phyloP scores from a whole-genome alignment of 129 eudicot species.

The Flaveria brownii region DNA sequence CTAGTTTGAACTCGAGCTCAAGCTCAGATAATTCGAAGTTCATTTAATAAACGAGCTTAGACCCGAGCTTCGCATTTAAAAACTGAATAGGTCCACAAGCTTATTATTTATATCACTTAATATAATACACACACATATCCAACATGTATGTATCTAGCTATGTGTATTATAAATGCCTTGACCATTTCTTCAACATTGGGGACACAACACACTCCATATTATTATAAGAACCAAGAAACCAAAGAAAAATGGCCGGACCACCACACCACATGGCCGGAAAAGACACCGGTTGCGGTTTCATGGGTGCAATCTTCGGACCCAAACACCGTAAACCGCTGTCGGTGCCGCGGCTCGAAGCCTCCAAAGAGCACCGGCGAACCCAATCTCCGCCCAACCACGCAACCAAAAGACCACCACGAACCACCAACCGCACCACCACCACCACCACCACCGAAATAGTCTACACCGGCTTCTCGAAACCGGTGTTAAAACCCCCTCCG shows the following conservation, averaged over 20 bases:
- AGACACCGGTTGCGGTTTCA: conserved; percentile 66
- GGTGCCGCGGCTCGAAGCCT: conserved; percentile 41
- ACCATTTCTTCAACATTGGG: conserved; percentile 31
- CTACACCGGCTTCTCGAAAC: conserved; percentile 27
- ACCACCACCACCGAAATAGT: conserved; percentile 25
- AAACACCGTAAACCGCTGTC: conserved; percentile 36
- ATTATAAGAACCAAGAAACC: conserved; percentile 10
- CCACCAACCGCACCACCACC: conserved; percentile 17
- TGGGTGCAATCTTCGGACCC: conserved; percentile 47
- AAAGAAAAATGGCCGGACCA: conserved; percentile 49
- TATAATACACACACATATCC: no score
- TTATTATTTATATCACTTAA: no score
- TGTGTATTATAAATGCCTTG: neutral
- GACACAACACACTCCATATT: conserved; percentile 9
- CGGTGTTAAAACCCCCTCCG: conserved; percentile 32
- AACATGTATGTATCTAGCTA: neutral
- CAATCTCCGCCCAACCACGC: conserved; percentile 20
- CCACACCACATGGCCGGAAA: conserved; percentile 35
- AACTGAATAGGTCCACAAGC: no score
- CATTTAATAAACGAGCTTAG: no score
- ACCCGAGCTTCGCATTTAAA: no score
- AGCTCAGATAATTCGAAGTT: no score
- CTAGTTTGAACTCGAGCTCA: no score
- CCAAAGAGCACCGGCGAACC: conserved; percentile 31
- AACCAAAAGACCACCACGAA: conserved; percentile 34